These are phyloP conservation scores for Carex arenaria DNA, from an alignment of 202 grass and related monocot species.

Conservation along the genomic window DNA sequence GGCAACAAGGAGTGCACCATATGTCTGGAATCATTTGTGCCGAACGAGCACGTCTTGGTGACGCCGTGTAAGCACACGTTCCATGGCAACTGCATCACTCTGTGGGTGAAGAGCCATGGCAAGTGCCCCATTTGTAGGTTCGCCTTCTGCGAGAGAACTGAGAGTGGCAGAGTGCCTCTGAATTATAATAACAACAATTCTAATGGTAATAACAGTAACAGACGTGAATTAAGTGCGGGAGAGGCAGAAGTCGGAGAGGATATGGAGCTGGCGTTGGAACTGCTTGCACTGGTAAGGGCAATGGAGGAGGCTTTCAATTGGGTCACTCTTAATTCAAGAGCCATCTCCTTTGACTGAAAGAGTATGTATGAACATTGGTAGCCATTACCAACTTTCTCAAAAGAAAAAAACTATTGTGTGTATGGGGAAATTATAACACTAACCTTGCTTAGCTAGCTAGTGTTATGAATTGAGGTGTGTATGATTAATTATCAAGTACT, in stretches of 20 bases:
- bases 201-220: not conserved
- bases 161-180: not conserved
- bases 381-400: too few species aligned
- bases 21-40: conserved; percentile 52
- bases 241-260: not conserved
- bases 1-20: conserved; percentile 38
- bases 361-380: not conserved
- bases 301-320: conserved; percentile 64
- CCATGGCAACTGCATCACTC: conserved; percentile 44
- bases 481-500: not conserved
- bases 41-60: conserved; percentile 42
- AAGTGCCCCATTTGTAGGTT: conserved; percentile 53
- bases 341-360: conserved; percentile 24
- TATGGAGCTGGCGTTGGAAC: conserved; percentile 16
- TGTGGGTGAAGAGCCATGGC: conserved; percentile 52
- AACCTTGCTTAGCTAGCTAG: not conserved
- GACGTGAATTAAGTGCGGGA: not conserved
- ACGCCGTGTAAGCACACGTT: conserved; percentile 76
- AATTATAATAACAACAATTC: conserved; percentile 8
- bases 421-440: not conserved
- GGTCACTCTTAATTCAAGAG: conserved; percentile 21
- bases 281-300: conserved; percentile 41
- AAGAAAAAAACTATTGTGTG: not conserved
- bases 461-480: not conserved
- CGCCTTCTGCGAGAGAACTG: conserved; percentile 28